Conservation (phyloP, 169 alveolate genomes). For the Amoebophrya sp. region DNA sequence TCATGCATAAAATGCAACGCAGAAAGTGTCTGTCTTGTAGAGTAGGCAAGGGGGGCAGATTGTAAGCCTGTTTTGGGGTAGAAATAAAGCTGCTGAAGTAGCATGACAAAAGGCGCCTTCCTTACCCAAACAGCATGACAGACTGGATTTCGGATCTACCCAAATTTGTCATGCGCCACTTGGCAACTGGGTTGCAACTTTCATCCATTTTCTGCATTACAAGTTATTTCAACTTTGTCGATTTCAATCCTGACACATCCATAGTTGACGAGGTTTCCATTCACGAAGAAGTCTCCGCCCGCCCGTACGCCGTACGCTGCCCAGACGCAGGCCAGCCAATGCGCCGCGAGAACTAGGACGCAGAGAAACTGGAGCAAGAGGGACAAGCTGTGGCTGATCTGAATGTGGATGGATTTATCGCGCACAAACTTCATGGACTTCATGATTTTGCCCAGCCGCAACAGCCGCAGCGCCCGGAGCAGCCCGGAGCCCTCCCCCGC, state of each 20-base stretch:
- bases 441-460: not conserved
- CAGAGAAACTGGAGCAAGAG: not conserved
- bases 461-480: not conserved
- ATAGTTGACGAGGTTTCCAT: not conserved
- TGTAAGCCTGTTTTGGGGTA: no score
- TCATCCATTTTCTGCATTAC: not conserved
- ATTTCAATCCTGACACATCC: no score
- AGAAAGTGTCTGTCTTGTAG: no score
- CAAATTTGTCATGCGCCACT: no score
- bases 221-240: no score
- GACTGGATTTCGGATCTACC: no score
- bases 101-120: no score
- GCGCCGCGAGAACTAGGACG: not conserved
- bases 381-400: not conserved
- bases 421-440: not conserved
- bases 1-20: no score
- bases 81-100: no score
- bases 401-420: not conserved
- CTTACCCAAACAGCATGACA: no score
- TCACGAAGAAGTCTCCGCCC: not conserved
- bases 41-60: no score
- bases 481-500: not conserved
- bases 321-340: conserved; percentile 14
- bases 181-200: no score
- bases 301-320: not conserved